A percentile compares a stretch with the other conserved stretches of the same genome.
Evolutionary conservation across 2,329 filamentous ascomycete species (phyloP).

Genomic region (Fusarium xyrophilum): DNA sequence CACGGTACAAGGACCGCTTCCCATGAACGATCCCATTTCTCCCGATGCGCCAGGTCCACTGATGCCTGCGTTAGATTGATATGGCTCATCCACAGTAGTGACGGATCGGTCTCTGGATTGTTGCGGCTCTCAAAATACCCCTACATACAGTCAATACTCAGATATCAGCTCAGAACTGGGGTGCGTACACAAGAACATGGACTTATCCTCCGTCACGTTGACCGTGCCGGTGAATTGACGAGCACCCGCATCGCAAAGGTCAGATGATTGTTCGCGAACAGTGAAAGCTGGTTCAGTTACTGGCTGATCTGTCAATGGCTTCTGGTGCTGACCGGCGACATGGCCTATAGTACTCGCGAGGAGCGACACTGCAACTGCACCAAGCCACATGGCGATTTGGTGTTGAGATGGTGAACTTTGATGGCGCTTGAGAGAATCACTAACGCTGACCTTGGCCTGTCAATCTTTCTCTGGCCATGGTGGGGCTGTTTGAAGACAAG

Average conservation of each 20-base stretch:
- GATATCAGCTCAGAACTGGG: rapidly evolving
- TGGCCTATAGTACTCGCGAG: background rate
- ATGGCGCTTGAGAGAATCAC: background rate
- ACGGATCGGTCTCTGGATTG: constrained; percentile 17
- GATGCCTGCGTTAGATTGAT: background rate
- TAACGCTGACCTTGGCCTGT: background rate
- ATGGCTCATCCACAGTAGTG: constrained; percentile 27
- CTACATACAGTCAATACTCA: background rate
- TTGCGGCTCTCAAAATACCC: constrained; percentile 31
- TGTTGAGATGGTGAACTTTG: background rate
- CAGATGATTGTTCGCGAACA: constrained; percentile 5
- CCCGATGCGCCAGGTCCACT: constrained; percentile 21
- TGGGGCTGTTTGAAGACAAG: background rate
- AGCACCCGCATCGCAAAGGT: constrained; percentile 22
- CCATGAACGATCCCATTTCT: constrained; percentile 27
- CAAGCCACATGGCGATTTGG: constrained; percentile 1
- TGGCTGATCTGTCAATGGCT: background rate
- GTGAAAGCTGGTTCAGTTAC: background rate
- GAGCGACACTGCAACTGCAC: background rate
- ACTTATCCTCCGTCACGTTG: constrained; percentile 21
- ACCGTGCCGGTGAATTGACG: constrained; percentile 22
- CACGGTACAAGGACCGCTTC: constrained; percentile 22
- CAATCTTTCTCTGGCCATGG: background rate
- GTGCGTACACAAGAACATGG: constrained; percentile 27
- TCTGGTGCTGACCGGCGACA: background rate